Base-by-base conservation (phyloP, 768 basidiomycete species). In the Rhizopogon sp. region DNA sequence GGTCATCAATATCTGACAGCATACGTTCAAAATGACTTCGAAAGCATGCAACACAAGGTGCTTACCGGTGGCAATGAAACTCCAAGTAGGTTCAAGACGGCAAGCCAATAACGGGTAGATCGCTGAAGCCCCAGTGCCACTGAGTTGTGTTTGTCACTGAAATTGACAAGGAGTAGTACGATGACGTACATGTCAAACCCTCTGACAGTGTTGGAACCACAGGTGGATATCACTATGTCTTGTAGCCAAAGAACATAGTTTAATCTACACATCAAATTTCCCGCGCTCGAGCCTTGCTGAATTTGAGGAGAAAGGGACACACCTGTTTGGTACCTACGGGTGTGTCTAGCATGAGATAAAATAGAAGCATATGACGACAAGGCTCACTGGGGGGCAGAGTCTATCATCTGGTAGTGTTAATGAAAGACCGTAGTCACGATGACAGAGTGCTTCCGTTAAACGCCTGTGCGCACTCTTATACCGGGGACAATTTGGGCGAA, bases 241-340 rank as follows among this genome's bases (percentile, higher is more conserved):
- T 91, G 83, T 22, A 92, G 73, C 90, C 90, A 91, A 5, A 93
- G 76, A 5, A 96, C 74, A 62, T 97, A 97, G 67, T 97, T 93
- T 43, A 95, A 68, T 61, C 93, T 93, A 42, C 31, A 3, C 5
- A 35, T 22, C 42, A 40, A 41, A 55, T 25, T 20, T 46, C 10
- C 25, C 25, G 3, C 3, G 25, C 25, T 25, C 5, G 25, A 41
- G 44, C 17, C 33, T 49, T 35, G 13, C 20, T 37, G 33, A 8
- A 3, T 37, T 13, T 17, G 22, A 13, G 31, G 20, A 3, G 7
- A 3, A 11, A 31, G 29, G 13, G 17, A 45, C 55, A 31, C n/a
- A 86, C 87, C 88, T 79, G 58, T 90, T 90, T 0, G 89, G 87
- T 7, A 90, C 79, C 89, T 90, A 54, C 53, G 7, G 39, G 40